Base-by-base conservation (phyloP, 257 asterid species). In the Ophiorrhiza pumila region DNA sequence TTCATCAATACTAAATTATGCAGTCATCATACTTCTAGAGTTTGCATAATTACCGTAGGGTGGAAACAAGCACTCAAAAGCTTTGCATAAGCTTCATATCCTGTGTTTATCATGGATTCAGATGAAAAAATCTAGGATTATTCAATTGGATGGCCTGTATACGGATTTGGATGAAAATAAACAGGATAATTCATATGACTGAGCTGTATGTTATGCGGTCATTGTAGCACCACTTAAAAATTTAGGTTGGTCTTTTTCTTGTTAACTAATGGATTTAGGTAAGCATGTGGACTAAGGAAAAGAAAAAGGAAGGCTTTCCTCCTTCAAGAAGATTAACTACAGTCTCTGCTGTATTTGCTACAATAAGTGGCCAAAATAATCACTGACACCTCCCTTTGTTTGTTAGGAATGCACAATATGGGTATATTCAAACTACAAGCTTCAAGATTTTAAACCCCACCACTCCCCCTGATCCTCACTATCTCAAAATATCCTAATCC, bases 81-180 rank as follows among this genome's bases (percentile, higher is more conserved):
- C n/a, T n/a, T n/a, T n/a, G n/a, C 45, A 47, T 41, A 62, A 42
- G 41, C 13, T 61, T 41, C 76, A 47, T 32, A 47, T n/a, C 41
- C 47, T 15, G 15, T 37, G 31, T 20, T 5, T 39, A 15, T 35
- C 53, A 23, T 7, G 25, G 55, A 56, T 56, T 49, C 31, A 49
- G 8, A 68, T 34, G 49, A 58, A 68, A 32, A 35, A 49, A 22
- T 12, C 45, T 4, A 32, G 4, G 22, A 32, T 60, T 14, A 3
- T 32, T 2, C 8, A 17, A 9, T 23, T 10, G 32, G n/a, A n/a
- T 41, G 55, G 5, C 53, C 22, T 23, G 53, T 22, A n/a, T 57
- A 25, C 7, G 25, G 55, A 56, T 56, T 49, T 47, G 32, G 8
- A 68, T 34, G 49, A 58, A 68, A 32, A 35, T 68, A 22, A 14